A percentile compares a stretch with the other conserved stretches of the same genome.
phyloP scores from a whole-genome alignment of 441 rosid genomes.

The Gossypium lobatum region DNA sequence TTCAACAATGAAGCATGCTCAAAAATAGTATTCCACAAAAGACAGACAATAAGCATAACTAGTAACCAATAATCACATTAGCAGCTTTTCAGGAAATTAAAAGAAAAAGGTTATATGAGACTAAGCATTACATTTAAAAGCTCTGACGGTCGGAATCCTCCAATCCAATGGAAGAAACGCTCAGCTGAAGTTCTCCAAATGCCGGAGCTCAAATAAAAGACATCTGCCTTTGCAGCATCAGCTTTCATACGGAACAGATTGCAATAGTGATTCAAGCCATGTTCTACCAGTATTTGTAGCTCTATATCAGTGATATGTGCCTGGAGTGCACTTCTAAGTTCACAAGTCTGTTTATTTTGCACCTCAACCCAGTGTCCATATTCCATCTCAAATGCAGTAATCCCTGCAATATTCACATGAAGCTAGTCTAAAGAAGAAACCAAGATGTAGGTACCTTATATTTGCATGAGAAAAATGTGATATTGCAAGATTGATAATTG shows the following conservation, averaged over 20 bases:
- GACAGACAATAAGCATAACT: not conserved
- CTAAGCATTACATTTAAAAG: slow-evolving; percentile 50
- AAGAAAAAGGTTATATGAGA: not conserved
- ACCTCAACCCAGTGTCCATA: slow-evolving; percentile 57
- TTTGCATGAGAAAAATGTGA: not conserved
- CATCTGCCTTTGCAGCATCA: slow-evolving; percentile 56
- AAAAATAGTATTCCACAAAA: not conserved
- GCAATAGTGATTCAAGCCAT: slow-evolving; percentile 42
- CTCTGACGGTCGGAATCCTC: slow-evolving; percentile 68
- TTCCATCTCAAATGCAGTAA: slow-evolving; percentile 59
- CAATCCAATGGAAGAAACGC: slow-evolving; percentile 66
- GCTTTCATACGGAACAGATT: slow-evolving; percentile 60
- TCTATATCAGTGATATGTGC: slow-evolving; percentile 46
- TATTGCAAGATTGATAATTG: not conserved
- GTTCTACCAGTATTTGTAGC: slow-evolving; percentile 50
- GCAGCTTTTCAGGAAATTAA: not conserved
- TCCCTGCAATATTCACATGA: slow-evolving; percentile 29
- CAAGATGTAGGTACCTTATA: not conserved
- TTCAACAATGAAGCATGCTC: not conserved
- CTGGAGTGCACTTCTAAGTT: slow-evolving; percentile 48
- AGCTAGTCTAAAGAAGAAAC: not conserved
- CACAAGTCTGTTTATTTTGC: slow-evolving; percentile 42
- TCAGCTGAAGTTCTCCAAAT: slow-evolving; percentile 60
- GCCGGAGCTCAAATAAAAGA: slow-evolving; percentile 56
- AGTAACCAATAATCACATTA: not conserved